phyloP scores from a whole-genome alignment of 169 alveolate genomes.

The Fabrea salina region DNA sequence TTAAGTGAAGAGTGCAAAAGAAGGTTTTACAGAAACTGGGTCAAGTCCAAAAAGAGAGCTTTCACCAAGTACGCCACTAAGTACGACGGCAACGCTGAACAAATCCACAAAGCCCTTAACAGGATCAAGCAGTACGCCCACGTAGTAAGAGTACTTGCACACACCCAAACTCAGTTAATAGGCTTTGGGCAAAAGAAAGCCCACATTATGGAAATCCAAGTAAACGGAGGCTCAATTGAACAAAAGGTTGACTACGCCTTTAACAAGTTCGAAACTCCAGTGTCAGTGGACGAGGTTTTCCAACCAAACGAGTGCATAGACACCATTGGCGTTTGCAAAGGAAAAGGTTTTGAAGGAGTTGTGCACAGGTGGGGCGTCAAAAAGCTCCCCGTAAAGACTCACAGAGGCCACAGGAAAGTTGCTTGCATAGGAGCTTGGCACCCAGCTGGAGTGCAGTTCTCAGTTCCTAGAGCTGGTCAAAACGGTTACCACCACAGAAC shows the following conservation, averaged over 20 bases:
- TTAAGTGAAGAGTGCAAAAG: constrained; percentile 96
- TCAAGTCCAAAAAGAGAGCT: constrained; percentile 97
- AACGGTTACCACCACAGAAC: constrained; percentile 99
- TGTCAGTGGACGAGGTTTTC: constrained; percentile 95
- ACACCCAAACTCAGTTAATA: constrained; percentile 96
- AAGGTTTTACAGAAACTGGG: constrained; percentile 99
- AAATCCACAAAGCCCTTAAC: constrained; percentile 89
- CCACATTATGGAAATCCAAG: constrained; percentile 98
- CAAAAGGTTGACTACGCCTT: constrained; percentile 95
- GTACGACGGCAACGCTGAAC: constrained; percentile 84
- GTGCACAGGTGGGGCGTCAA: constrained; percentile 99
- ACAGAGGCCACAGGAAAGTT: constrained; percentile 99
- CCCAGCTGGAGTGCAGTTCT: constrained; percentile 99
- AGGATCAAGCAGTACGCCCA: constrained; percentile 95
- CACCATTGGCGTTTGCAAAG: constrained; percentile 98
- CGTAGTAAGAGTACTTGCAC: constrained; percentile 98
- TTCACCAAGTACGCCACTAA: constrained; percentile 95
- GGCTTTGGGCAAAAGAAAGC: constrained; percentile 97
- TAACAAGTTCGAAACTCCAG: constrained; percentile 94
- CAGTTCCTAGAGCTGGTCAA: constrained; percentile 99
- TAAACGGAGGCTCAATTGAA: constrained; percentile 97
- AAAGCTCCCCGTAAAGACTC: constrained; percentile 98
- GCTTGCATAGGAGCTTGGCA: constrained; percentile 99
- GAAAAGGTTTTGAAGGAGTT: constrained; percentile 99
- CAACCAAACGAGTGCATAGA: constrained; percentile 97